Conservation (phyloP, 495 filamentous ascomycete species). For the Hyaloscypha bicolor region DNA sequence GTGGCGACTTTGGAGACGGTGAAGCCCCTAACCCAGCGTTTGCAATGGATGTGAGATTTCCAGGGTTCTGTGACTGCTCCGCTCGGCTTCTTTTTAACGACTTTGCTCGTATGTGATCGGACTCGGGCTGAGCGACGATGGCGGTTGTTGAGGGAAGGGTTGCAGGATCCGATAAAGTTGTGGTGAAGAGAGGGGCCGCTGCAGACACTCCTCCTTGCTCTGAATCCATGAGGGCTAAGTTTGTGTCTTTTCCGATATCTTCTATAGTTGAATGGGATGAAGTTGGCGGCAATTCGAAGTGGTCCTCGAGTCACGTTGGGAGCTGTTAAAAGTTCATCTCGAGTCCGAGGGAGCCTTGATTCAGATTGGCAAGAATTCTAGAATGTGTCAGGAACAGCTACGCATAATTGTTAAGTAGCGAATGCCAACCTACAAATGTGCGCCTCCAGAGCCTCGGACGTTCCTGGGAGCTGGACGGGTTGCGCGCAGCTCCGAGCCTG, state of each 20-base stretch:
- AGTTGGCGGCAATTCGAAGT: conserved; percentile 1
- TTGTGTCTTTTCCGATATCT: conserved; percentile 4
- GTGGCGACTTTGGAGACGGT: conserved; percentile 53
- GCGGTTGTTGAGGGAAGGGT: conserved; percentile 13
- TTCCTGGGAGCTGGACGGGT: conserved; percentile 9
- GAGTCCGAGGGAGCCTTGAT: conserved; percentile 12
- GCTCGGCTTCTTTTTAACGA: conserved; percentile 53
- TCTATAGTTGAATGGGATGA: not conserved
- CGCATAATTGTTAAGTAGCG: not conserved
- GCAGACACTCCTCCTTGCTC: conserved; percentile 28
- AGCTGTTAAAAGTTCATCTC: conserved; percentile 24
- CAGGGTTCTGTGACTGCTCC: conserved; percentile 45
- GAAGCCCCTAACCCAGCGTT: conserved; percentile 42
- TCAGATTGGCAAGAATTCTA: conserved; percentile 17
- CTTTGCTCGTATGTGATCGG: conserved; percentile 32
- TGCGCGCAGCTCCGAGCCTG: conserved; percentile 22
- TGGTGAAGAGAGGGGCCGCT: conserved; percentile 17
- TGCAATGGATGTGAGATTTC: conserved; percentile 37
- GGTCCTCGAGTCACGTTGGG: conserved; percentile 17
- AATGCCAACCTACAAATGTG: conserved; percentile 8
- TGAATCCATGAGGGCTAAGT: conserved; percentile 28
- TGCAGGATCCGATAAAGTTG: conserved; percentile 18
- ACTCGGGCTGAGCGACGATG: conserved; percentile 7
- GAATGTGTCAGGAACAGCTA: conserved; percentile 1
- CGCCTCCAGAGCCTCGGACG: conserved; percentile 10